Evolutionary conservation across 164 flowering plant species (phyloP).

Genomic region (Magnolia officinalis): DNA sequence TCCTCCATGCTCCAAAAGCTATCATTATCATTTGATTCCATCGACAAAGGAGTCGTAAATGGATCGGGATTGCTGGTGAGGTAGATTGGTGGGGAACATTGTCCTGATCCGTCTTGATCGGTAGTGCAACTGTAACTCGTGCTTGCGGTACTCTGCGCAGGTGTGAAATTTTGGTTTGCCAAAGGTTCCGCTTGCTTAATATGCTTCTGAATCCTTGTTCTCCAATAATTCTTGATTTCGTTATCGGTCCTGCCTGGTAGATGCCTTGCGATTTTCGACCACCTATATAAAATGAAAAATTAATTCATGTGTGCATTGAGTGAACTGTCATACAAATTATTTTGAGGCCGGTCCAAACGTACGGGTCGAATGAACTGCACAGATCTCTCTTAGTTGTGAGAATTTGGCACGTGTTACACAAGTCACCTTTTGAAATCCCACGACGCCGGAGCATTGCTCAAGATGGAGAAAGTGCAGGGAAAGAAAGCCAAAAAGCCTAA

Average conservation of each 20-base stretch:
- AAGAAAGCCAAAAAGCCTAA: too few relatives aligned
- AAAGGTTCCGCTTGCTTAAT: slow-evolving; percentile 6
- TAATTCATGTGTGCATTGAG: too few relatives aligned
- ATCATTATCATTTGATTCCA: neutral
- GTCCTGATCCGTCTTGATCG: neutral
- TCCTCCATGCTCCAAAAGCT: slow-evolving; percentile 13
- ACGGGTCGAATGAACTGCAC: too few relatives aligned
- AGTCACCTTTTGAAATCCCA: too few relatives aligned
- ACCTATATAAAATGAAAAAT: slow-evolving; percentile 29
- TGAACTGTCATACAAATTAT: too few relatives aligned
- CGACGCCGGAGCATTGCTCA: too few relatives aligned
- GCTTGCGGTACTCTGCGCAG: neutral
- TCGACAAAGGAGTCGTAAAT: neutral
- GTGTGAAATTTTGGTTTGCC: neutral
- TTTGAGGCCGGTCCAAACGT: too few relatives aligned
- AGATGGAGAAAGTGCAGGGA: too few relatives aligned
- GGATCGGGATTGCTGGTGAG: neutral
- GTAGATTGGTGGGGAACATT: neutral
- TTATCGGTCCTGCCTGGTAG: slow-evolving; percentile 88
- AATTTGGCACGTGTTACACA: too few relatives aligned
- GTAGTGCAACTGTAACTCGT: neutral
- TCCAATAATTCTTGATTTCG: slow-evolving; percentile 86
- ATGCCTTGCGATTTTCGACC: slow-evolving; percentile 76
- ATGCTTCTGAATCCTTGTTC: slow-evolving; percentile 14
- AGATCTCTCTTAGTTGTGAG: too few relatives aligned